phyloP scores from a whole-genome alignment of 2,329 filamentous ascomycete species.

The Ciborinia camelliae region DNA sequence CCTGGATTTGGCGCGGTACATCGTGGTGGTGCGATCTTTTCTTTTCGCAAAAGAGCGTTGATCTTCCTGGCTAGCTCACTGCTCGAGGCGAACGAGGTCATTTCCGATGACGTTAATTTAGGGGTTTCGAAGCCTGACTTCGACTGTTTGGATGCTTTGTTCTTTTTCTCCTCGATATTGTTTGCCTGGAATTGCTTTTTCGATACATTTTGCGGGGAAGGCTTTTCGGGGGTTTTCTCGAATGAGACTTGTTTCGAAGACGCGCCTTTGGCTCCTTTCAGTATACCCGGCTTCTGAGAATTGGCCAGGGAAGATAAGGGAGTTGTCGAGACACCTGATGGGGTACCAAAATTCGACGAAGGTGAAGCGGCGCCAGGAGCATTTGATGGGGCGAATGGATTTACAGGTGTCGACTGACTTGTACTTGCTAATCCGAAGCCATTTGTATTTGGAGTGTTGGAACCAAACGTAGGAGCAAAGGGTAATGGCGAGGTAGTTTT shows the following conservation, averaged over 20 bases:
- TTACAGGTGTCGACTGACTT: constrained; percentile 4
- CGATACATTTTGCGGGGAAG: constrained; percentile 1
- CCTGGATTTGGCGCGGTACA: constrained; percentile 24
- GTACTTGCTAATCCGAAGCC: constrained; percentile 20
- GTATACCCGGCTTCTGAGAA: background rate
- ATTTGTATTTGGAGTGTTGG: constrained; percentile 3
- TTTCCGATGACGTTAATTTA: background rate
- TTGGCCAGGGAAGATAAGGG: constrained; percentile 10
- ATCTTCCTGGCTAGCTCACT: constrained; percentile 47
- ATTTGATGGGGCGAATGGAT: constrained; percentile 20
- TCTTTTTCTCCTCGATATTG: constrained; percentile 3
- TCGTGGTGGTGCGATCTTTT: constrained; percentile 38
- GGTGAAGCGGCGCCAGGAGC: background rate
- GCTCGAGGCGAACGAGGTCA: constrained; percentile 19
- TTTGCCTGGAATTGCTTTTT: background rate
- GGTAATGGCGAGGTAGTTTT: constrained; percentile 13
- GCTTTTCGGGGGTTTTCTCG: background rate
- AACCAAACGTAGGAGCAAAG: background rate
- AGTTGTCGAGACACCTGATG: constrained; percentile 10
- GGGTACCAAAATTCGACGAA: constrained; percentile 5
- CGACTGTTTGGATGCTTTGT: constrained; percentile 4
- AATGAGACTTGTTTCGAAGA: constrained; percentile 6
- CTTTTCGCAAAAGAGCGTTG: constrained; percentile 50
- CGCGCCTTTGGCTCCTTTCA: background rate
- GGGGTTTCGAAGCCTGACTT: background rate